A percentile compares a stretch with the other conserved stretches of the same genome.
Evolutionary conservation across 495 filamentous ascomycete species (phyloP).

Genomic region (Cercophora sp.): DNA sequence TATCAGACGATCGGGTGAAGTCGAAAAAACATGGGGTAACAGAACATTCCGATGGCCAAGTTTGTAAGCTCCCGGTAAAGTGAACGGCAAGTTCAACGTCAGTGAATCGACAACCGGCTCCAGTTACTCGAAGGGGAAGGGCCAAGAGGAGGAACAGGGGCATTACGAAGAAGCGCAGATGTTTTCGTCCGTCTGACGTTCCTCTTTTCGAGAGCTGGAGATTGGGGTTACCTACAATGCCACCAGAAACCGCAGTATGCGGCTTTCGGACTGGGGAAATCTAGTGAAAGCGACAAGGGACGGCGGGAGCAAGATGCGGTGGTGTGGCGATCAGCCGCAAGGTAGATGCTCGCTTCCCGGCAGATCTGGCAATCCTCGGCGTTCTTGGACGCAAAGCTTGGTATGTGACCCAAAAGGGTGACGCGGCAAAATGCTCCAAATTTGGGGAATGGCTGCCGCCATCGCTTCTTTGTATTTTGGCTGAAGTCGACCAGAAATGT

Average conservation of each 20-base stretch:
- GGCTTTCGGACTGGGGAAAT: too few species aligned
- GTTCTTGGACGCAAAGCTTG: constrained; percentile 17
- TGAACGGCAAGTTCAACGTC: too few species aligned
- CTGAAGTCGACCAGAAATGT: constrained; percentile 25
- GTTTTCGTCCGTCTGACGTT: too few species aligned
- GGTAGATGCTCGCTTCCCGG: constrained; percentile 28
- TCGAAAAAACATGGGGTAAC: not conserved
- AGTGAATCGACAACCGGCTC: too few species aligned
- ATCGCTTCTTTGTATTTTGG: constrained; percentile 25
- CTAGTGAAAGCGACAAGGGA: too few species aligned
- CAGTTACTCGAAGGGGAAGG: too few species aligned
- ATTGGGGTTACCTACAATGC: too few species aligned
- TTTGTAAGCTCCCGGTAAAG: not conserved
- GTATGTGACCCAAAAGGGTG: constrained; percentile 14
- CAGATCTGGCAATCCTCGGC: constrained; percentile 23
- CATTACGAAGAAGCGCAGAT: too few species aligned
- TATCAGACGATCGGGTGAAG: constrained; percentile 6
- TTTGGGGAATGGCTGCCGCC: constrained; percentile 17
- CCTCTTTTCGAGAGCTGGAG: too few species aligned
- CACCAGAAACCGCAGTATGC: too few species aligned
- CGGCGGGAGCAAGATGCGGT: not conserved
- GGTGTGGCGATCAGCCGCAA: constrained; percentile 23
- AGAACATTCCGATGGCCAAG: constrained; percentile 5
- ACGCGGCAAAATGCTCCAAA: constrained; percentile 22
- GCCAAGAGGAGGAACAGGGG: too few species aligned